phyloP scores from a whole-genome alignment of 306 rosid genomes.

The Sphenostylis stenocarpa region DNA sequence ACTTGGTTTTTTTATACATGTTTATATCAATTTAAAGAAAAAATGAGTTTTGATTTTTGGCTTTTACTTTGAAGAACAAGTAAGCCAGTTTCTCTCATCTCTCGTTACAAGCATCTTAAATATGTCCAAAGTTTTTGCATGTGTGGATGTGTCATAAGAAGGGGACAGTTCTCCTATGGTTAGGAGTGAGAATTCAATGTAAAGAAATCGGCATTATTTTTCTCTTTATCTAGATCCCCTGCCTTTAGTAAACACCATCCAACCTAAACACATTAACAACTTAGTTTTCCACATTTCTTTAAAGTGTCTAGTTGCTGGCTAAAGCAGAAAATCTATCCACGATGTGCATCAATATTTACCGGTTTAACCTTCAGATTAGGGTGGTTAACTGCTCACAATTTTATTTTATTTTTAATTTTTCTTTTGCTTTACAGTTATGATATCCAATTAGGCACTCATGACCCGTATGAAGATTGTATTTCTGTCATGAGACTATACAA shows the following conservation, averaged over 20 bases:
- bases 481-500: conserved; percentile 79
- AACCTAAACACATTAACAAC: background rate
- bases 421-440: conserved; percentile 64
- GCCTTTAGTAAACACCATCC: background rate
- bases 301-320: background rate
- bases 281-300: background rate
- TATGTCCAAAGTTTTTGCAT: background rate
- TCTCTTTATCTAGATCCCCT: background rate
- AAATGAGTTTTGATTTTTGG: no score
- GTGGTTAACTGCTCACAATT: background rate
- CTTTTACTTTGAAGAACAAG: no score
- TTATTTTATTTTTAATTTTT: conserved; percentile 28
- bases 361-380: background rate
- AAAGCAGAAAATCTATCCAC: background rate
- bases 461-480: conserved; percentile 73
- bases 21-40: no score
- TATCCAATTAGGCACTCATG: conserved; percentile 61
- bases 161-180: background rate
- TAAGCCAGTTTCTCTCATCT: no score
- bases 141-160: background rate
- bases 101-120: background rate
- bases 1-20: no score
- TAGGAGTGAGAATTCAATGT: background rate
- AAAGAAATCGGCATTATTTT: background rate
- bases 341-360: background rate